phyloP scores from a whole-genome alignment of 352 stramenopile species.

The Phytophthora cryptogea region DNA sequence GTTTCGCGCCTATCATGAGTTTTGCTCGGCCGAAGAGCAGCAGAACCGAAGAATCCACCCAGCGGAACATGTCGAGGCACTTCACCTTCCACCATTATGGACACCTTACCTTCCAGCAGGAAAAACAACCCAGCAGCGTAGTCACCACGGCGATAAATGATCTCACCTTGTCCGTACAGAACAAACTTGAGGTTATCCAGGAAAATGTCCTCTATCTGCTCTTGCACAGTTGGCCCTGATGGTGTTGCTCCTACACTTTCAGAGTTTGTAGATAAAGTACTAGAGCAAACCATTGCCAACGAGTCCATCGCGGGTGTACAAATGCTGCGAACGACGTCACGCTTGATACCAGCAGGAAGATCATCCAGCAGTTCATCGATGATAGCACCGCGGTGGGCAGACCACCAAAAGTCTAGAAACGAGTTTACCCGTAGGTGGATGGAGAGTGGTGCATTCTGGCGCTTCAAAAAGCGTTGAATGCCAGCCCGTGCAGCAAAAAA shows the following conservation, averaged over 20 bases:
- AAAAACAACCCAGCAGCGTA: slow-evolving; percentile 58
- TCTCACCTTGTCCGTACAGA: slow-evolving; percentile 61
- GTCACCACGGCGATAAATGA: slow-evolving; percentile 60
- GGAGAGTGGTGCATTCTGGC: slow-evolving; percentile 50
- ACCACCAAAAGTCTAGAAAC: slow-evolving; percentile 78
- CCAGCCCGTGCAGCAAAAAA: slow-evolving; percentile 61
- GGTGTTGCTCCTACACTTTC: not conserved
- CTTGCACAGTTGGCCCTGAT: slow-evolving; percentile 11
- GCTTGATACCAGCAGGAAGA: slow-evolving; percentile 55
- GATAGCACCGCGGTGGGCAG: slow-evolving; percentile 60
- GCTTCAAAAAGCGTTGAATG: slow-evolving; percentile 69
- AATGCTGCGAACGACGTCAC: slow-evolving; percentile 63
- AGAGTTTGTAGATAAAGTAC: not conserved
- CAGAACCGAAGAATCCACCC: slow-evolving; percentile 55
- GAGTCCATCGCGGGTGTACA: slow-evolving; percentile 55
- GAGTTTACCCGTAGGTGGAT: slow-evolving; percentile 68
- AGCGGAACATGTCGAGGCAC: slow-evolving; percentile 38
- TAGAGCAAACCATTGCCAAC: slow-evolving; percentile 38
- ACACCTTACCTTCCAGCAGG: slow-evolving; percentile 53
- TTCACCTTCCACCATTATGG: slow-evolving; percentile 28
- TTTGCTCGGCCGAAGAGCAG: slow-evolving; percentile 27
- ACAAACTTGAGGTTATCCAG: slow-evolving; percentile 64
- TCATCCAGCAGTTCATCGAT: slow-evolving; percentile 64
- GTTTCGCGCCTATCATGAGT: slow-evolving; percentile 6
- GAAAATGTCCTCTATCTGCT: slow-evolving; percentile 51